phyloP scores from a whole-genome alignment of 2,329 filamentous ascomycete species.

The Trichoderma guizhouense region DNA sequence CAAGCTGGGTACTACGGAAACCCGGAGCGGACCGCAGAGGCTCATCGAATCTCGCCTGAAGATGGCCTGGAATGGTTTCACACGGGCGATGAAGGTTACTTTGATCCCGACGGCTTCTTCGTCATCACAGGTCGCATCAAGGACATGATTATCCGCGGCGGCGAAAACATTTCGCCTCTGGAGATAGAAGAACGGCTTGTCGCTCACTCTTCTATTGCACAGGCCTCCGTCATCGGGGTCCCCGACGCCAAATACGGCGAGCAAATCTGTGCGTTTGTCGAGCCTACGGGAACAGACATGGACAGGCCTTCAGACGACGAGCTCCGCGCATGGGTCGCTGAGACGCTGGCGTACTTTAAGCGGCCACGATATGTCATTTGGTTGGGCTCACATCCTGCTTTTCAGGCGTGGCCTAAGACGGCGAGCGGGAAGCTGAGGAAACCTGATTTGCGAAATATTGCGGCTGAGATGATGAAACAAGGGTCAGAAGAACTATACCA shows the following conservation, averaged over 20 bases:
- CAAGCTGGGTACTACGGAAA: slow-evolving; percentile 5
- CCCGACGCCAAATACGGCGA: slow-evolving; percentile 75
- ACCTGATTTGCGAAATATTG: neutral
- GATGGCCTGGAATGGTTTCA: slow-evolving; percentile 62
- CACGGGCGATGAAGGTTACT: slow-evolving; percentile 77
- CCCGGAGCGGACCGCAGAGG: neutral
- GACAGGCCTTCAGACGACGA: neutral
- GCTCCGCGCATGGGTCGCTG: neutral
- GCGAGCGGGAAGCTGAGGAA: slow-evolving; percentile 1
- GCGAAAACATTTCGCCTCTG: slow-evolving; percentile 83
- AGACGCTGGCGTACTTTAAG: slow-evolving; percentile 1
- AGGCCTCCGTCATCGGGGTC: slow-evolving; percentile 73
- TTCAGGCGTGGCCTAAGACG: neutral
- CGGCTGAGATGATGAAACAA: neutral
- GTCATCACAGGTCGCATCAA: slow-evolving; percentile 81
- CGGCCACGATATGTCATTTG: neutral
- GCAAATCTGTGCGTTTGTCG: slow-evolving; percentile 71
- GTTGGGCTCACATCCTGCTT: neutral
- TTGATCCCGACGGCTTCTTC: slow-evolving; percentile 74
- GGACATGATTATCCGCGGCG: slow-evolving; percentile 82
- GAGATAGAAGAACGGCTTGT: slow-evolving; percentile 80
- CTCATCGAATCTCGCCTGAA: neutral
- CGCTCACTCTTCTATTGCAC: slow-evolving; percentile 60
- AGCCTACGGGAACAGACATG: neutral
- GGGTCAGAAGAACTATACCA: neutral